A percentile compares a stretch with the other conserved stretches of the same genome.
Conservation (phyloP, 768 basidiomycete species). For the Hirschioporus abietinus region DNA sequence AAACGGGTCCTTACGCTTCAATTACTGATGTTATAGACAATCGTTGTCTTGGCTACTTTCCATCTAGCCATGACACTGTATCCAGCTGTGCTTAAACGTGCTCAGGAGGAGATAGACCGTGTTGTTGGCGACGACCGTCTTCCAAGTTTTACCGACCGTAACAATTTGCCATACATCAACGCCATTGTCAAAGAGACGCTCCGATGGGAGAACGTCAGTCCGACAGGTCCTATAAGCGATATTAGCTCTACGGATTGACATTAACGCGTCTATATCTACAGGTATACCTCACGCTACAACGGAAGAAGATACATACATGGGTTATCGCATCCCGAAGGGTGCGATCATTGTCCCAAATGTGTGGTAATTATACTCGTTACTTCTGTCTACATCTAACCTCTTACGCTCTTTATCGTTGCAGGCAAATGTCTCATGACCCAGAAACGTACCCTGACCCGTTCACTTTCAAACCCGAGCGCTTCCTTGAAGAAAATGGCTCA, state of each 20-base stretch:
- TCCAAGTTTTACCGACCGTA: background rate
- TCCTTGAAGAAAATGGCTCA: slow-evolving; percentile 10
- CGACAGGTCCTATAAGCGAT: background rate
- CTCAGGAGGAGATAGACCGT: background rate
- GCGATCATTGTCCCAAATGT: slow-evolving; percentile 28
- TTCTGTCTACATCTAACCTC: background rate
- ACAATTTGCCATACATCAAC: background rate
- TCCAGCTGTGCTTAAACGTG: background rate
- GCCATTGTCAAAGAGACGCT: background rate
- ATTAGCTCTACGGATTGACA: background rate
- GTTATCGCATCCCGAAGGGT: slow-evolving; percentile 31
- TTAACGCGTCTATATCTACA: slow-evolving; percentile 12
- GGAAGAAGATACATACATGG: slow-evolving; percentile 30
- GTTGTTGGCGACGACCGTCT: background rate
- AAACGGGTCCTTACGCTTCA: too few species aligned
- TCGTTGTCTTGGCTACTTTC: background rate
- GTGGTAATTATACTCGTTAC: slow-evolving; percentile 21
- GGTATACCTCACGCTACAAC: slow-evolving; percentile 37
- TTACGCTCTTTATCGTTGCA: background rate
- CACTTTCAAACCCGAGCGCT: slow-evolving; percentile 19
- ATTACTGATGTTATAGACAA: background rate
- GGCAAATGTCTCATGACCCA: slow-evolving; percentile 16
- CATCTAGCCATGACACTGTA: background rate
- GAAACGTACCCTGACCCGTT: slow-evolving; percentile 14
- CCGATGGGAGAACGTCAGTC: background rate